Conservation (phyloP, 768 basidiomycete species). For the Mycena floridula region DNA sequence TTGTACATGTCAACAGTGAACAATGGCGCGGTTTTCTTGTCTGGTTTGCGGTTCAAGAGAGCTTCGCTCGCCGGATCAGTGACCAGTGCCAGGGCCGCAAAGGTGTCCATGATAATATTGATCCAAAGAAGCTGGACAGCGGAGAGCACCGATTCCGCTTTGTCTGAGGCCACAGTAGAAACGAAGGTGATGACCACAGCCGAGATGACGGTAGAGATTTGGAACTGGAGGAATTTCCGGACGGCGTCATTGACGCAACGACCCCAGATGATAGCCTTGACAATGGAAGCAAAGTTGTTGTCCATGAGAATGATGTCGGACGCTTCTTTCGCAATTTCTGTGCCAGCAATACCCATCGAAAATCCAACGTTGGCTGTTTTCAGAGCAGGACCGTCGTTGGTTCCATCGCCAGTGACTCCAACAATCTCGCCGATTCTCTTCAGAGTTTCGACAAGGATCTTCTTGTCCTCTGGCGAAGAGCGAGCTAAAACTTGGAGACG, state of each 20-base stretch:
- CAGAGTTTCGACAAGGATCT: constrained; percentile 83
- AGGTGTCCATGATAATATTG: constrained; percentile 98
- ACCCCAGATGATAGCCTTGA: constrained; percentile 98
- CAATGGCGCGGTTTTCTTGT: constrained; percentile 81
- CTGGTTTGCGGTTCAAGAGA: constrained; percentile 85
- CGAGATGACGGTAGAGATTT: constrained; percentile 89
- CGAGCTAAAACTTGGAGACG: constrained; percentile 94
- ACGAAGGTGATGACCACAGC: constrained; percentile 93
- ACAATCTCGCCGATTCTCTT: constrained; percentile 85
- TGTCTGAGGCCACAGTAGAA: constrained; percentile 72
- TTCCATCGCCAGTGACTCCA: constrained; percentile 96
- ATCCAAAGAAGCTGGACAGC: constrained; percentile 98
- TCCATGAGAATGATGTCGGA: constrained; percentile 99
- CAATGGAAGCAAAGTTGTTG: constrained; percentile 93
- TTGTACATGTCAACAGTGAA: constrained; percentile 96
- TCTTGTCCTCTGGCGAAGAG: constrained; percentile 97
- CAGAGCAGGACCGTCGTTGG: constrained; percentile 95
- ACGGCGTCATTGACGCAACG: constrained; percentile 98
- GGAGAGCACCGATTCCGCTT: constrained; percentile 78
- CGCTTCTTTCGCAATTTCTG: constrained; percentile 98
- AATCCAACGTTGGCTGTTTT: constrained; percentile 97
- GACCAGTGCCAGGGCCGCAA: constrained; percentile 94
- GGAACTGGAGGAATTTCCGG: constrained; percentile 96
- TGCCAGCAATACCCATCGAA: constrained; percentile 94
- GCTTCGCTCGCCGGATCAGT: constrained; percentile 87